Conservation (phyloP, 306 rosid genomes). For the Pterocarpus macrocarpus region DNA sequence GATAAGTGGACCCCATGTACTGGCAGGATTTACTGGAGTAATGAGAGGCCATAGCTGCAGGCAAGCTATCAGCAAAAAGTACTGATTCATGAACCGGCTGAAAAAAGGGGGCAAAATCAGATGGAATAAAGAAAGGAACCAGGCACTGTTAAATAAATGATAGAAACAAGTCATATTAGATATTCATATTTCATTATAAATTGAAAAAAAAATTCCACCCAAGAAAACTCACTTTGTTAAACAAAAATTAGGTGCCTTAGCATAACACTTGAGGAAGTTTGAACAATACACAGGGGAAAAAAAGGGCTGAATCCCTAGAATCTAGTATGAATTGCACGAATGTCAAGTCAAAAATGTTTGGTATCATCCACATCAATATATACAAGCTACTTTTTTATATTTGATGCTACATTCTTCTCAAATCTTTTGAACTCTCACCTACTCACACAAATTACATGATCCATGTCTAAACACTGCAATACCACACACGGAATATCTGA, state of each 20-base stretch:
- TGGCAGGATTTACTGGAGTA: slow-evolving; percentile 99
- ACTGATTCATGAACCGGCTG: slow-evolving; percentile 99
- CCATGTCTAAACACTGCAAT: background rate
- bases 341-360: slow-evolving; percentile 22
- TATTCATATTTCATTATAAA: slow-evolving; percentile 25
- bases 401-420: slow-evolving; percentile 32
- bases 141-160: background rate
- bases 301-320: slow-evolving; percentile 31
- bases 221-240: background rate
- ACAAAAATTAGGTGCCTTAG: slow-evolving; percentile 16
- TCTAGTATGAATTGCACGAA: slow-evolving; percentile 33
- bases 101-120: slow-evolving; percentile 45
- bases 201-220: slow-evolving; percentile 18
- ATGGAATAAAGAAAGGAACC: slow-evolving; percentile 40
- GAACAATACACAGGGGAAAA: background rate
- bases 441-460: slow-evolving; percentile 33
- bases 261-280: slow-evolving; percentile 44
- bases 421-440: slow-evolving; percentile 21
- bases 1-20: slow-evolving; percentile 99
- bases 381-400: slow-evolving; percentile 20
- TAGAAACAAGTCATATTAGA: slow-evolving; percentile 1
- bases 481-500: slow-evolving; percentile 22
- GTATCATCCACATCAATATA: slow-evolving; percentile 11
- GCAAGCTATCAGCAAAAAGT: slow-evolving; percentile 97
- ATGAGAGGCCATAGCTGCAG: slow-evolving; percentile 98